Percentiles rank a stretch among this genome's conserved stretches.
phyloP scores from a whole-genome alignment of 768 basidiomycete genomes.

The Sistotremastrum niveocremeum region DNA sequence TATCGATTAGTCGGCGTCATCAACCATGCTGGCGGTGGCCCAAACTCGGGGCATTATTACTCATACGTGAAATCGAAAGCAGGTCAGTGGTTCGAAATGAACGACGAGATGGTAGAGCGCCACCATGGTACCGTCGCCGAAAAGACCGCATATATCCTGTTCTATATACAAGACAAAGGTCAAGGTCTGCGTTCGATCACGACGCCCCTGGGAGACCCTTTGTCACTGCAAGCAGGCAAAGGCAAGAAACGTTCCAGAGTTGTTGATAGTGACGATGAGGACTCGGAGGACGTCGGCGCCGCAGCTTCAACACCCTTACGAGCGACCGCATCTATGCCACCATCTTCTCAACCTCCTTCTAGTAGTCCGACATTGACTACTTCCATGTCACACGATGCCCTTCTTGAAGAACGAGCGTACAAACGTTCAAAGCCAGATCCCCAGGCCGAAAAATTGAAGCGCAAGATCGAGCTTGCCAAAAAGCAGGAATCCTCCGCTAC shows the following conservation, averaged over 20 bases:
- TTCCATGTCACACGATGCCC: conserved; percentile 5
- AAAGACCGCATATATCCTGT: conserved; percentile 85
- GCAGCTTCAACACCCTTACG: conserved; percentile 28
- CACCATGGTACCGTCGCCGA: conserved; percentile 29
- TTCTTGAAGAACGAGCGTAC: conserved; percentile 15
- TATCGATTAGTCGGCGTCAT: conserved; percentile 90
- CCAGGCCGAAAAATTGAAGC: conserved; percentile 37
- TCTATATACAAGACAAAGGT: conserved; percentile 77
- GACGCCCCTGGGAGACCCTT: conserved; percentile 6
- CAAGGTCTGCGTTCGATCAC: conserved; percentile 53
- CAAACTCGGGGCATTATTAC: conserved; percentile 93
- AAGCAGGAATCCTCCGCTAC: conserved; percentile 20
- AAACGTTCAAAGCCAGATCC: conserved; percentile 25
- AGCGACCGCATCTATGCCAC: conserved; percentile 57
- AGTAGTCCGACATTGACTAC: conserved; percentile 1
- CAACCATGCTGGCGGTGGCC: conserved; percentile 83
- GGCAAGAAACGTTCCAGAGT: conserved; percentile 39
- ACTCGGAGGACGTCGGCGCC: conserved; percentile 36
- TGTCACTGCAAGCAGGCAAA: conserved; percentile 31
- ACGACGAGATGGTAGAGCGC: conserved; percentile 65
- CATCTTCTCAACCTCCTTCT: conserved; percentile 27
- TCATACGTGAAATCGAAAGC: conserved; percentile 62
- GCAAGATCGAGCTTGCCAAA: conserved; percentile 33
- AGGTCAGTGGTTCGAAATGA: conserved; percentile 83
- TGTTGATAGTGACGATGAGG: conserved; percentile 27